Evolutionary conservation across 768 basidiomycete species (phyloP), one percentile per base, ranked within the genome.

Genomic region (Calocybe cyanea): DNA sequence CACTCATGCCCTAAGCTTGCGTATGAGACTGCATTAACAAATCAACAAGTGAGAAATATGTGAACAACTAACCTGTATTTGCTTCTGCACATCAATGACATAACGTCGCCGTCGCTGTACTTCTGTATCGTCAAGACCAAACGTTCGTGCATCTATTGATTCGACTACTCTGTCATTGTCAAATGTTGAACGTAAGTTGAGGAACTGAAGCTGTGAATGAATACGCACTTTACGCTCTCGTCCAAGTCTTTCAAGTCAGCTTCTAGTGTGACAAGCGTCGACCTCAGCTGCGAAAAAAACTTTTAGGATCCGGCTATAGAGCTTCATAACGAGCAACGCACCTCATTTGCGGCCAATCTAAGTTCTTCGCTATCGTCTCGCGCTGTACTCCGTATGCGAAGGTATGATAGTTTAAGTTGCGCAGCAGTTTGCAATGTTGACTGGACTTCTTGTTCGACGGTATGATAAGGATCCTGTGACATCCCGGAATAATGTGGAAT

Each of bases 191-290:
- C 49, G 18, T 28, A 2, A n/a, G n/a, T n/a, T n/a, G n/a, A n/a
- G n/a, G n/a, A n/a, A 24, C 15, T 30, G 24, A 18, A 25, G 35
- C 23, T 18, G 18, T 44, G 13, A 41, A 19, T 18, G 7, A 11
- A 25, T 18, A 61, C 77, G 52, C 63, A 90, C 89, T 80, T 84
- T 35, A 98, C 93, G 57, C 90, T 92, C 59, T 92, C 91, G 40
- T 96, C 93, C n/a, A 98, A 67, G 61, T 92, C 92, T 49, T 92
- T 90, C 18, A 95, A 61, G 67, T 97, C 94, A 0, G 86, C 85
- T 59, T 93, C 89, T 20, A 97, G 68, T 1, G 84, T 68, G 1
- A 80, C 76, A 7, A 98, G 74, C 1, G 87, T 87, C 0, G 81
- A 83, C 62, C 82, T 83, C 43, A 96, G 68, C 86, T 91, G 61